Percentiles rank a stretch among this genome's conserved stretches.
phyloP scores from a whole-genome alignment of 1,284 basidiomycete species.

The Fomitopsis pinicola region DNA sequence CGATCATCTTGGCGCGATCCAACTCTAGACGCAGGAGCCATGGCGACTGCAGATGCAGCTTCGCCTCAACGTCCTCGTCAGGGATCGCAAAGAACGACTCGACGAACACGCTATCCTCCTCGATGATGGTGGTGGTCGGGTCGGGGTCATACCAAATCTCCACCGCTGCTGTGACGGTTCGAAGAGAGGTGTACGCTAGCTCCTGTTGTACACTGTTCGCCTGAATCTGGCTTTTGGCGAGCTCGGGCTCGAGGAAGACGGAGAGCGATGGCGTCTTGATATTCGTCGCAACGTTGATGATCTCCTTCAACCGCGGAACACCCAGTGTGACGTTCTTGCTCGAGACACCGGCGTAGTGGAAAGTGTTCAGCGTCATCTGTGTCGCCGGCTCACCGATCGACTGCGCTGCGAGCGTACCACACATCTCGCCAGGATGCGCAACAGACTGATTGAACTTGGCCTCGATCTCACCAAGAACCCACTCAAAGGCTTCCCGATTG shows the following conservation, averaged over 20 bases:
- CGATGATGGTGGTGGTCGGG: constrained; percentile 89
- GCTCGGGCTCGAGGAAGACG: constrained; percentile 81
- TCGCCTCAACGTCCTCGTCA: constrained; percentile 92
- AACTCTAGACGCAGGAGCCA: constrained; percentile 97
- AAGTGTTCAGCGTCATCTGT: constrained; percentile 97
- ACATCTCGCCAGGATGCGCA: constrained; percentile 97
- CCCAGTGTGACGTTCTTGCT: constrained; percentile 97
- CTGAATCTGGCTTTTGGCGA: constrained; percentile 55
- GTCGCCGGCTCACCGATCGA: constrained; percentile 99
- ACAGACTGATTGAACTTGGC: constrained; percentile 91
- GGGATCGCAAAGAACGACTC: constrained; percentile 99
- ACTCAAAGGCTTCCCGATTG: constrained; percentile 91
- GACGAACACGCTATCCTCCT: constrained; percentile 95
- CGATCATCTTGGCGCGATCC: constrained; percentile 97
- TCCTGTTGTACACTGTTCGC: constrained; percentile 93
- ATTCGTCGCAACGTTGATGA: constrained; percentile 98
- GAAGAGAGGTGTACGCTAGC: constrained; percentile 90
- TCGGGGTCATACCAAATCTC: constrained; percentile 99
- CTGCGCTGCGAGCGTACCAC: constrained; percentile 95
- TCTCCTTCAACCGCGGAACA: constrained; percentile 97
- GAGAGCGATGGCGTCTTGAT: constrained; percentile 97
- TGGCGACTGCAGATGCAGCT: constrained; percentile 89
- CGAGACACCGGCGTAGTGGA: constrained; percentile 99
- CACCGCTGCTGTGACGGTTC: constrained; percentile 92
- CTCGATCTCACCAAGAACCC: constrained; percentile 96